phyloP scores from a whole-genome alignment of 352 stramenopile genomes.

The Nothophytophthora sp. region DNA sequence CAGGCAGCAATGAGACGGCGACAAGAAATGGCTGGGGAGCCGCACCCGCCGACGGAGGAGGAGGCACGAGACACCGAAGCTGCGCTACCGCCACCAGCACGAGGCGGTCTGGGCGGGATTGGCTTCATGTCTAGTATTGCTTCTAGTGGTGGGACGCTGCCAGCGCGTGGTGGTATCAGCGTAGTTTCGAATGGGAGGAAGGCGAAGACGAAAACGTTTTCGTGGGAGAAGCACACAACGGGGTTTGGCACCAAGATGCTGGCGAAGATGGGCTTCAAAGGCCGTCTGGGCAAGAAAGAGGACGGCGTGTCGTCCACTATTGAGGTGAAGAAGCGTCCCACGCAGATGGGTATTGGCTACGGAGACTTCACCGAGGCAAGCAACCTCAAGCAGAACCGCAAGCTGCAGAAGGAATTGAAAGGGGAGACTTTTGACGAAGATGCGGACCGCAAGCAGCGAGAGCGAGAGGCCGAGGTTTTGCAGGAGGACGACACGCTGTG shows the following conservation, averaged over 20 bases:
- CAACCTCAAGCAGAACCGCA: constrained; percentile 90
- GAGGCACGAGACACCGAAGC: background rate
- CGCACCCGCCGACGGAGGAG: background rate
- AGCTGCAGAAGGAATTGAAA: constrained; percentile 91
- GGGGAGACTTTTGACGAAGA: constrained; percentile 64
- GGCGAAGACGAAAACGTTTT: constrained; percentile 35
- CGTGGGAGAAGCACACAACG: constrained; percentile 97
- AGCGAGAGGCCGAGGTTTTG: constrained; percentile 23
- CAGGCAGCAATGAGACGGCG: constrained; percentile 15
- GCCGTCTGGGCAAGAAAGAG: constrained; percentile 92
- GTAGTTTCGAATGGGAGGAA: constrained; percentile 18
- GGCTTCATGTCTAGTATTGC: too few relatives aligned
- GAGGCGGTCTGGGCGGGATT: constrained; percentile 18
- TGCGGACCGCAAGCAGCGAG: constrained; percentile 27
- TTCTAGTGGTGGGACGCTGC: too few relatives aligned
- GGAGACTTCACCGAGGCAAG: constrained; percentile 94
- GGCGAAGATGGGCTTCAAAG: constrained; percentile 96
- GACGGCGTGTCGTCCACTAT: constrained; percentile 92
- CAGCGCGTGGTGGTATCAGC: too few relatives aligned
- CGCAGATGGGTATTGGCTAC: constrained; percentile 93
- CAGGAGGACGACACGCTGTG: constrained; percentile 78
- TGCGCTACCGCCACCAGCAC: constrained; percentile 8
- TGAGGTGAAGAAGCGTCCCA: constrained; percentile 93
- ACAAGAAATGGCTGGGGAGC: constrained; percentile 14
- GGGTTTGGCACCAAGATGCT: constrained; percentile 96